Evolutionary conservation across 1,139 yeast species (phyloP).

Genomic region (Entelexis sorbosivorans): DNA sequence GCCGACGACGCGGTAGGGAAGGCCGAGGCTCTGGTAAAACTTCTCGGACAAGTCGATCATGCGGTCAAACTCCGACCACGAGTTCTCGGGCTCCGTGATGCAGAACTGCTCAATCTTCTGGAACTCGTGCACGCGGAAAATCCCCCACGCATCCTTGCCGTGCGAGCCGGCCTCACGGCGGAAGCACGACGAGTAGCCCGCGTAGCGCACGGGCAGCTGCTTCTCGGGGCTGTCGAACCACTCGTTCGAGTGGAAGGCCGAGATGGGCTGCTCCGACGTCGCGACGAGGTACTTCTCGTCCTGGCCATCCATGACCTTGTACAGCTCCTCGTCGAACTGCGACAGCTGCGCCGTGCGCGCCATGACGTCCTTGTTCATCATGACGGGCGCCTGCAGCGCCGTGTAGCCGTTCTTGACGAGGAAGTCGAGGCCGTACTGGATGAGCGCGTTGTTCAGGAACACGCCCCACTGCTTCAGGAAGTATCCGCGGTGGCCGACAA

Average conservation of each 20-base stretch:
- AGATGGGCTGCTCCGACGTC: conserved; percentile 97
- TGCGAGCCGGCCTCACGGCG: conserved; percentile 99
- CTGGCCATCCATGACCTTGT: conserved; percentile 92
- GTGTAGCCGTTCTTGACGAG: conserved; percentile 69
- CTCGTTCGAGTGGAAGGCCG: conserved; percentile 94
- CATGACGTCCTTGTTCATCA: conserved; percentile 99
- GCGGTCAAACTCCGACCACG: conserved; percentile 93
- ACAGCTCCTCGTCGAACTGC: conserved; percentile 93
- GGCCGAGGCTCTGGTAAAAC: conserved; percentile 79
- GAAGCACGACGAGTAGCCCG: conserved; percentile 97
- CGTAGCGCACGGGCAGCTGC: conserved; percentile 87
- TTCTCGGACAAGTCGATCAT: conserved; percentile 89
- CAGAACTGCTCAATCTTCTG: conserved; percentile 97
- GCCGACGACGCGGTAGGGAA: conserved; percentile 95
- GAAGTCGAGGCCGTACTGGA: conserved; percentile 86
- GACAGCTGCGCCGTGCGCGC: conserved; percentile 98
- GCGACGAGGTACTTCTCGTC: conserved; percentile 97
- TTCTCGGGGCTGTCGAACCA: conserved; percentile 98
- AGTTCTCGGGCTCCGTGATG: conserved; percentile 92
- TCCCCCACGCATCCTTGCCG: conserved; percentile 99
- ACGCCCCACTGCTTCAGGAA: conserved; percentile 92
- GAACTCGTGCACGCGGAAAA: conserved; percentile 95
- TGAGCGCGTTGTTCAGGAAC: conserved; percentile 92
- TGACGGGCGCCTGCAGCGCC: conserved; percentile 96
- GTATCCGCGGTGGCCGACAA: conserved; percentile 98